phyloP scores from a whole-genome alignment of 257 asterid genomes.

The Plantago elongata region DNA sequence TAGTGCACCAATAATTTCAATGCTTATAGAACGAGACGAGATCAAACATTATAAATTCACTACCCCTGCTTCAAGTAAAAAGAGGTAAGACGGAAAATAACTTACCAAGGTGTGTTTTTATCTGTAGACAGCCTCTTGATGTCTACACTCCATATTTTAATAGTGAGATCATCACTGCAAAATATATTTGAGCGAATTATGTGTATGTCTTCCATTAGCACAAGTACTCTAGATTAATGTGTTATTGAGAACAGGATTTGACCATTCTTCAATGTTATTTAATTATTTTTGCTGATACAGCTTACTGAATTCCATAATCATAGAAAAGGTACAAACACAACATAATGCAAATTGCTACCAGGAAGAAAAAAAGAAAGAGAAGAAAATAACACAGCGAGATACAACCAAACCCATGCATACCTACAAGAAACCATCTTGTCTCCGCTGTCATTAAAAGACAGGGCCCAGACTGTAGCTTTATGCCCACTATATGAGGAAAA shows the following conservation, averaged over 20 bases:
- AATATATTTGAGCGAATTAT: slow-evolving; percentile 21
- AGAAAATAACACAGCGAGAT: background rate
- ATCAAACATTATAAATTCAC: background rate
- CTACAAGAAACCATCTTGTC: slow-evolving; percentile 93
- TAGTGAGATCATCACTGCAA: slow-evolving; percentile 85
- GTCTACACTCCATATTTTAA: slow-evolving; percentile 78
- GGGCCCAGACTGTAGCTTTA: slow-evolving; percentile 84
- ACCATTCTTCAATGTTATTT: background rate
- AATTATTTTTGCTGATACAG: background rate
- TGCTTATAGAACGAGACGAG: background rate
- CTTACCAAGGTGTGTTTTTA: slow-evolving; percentile 69
- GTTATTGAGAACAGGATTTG: background rate
- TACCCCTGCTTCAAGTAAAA: slow-evolving; percentile 6
- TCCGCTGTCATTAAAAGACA: slow-evolving; percentile 64
- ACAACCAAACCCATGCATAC: slow-evolving; percentile 34
- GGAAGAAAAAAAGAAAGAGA: too few species aligned
- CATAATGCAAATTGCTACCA: too few species aligned
- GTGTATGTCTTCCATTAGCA: background rate
- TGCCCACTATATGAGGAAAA: slow-evolving; percentile 59
- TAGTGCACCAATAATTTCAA: slow-evolving; percentile 7
- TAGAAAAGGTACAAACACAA: background rate
- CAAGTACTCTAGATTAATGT: slow-evolving; percentile 1
- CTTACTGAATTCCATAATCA: background rate
- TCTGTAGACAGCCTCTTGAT: slow-evolving; percentile 38
- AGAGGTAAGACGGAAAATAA: slow-evolving; percentile 11